Conservation (phyloP, 73 alveolate species). For the Tetrahymena malaccensis region DNA sequence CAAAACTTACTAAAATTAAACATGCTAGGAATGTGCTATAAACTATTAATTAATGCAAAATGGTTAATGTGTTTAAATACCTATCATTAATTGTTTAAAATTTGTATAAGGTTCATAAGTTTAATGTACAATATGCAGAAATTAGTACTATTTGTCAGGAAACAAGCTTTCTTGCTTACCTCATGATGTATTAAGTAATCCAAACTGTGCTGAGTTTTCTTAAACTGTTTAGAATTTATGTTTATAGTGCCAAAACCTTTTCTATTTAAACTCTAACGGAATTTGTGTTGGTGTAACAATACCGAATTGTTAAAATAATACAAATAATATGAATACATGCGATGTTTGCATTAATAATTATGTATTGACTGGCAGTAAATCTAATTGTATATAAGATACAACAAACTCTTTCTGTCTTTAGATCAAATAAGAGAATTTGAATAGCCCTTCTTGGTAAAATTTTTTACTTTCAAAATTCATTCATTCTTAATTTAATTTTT, state of each 20-base stretch:
- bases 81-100: neutral
- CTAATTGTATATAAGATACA: neutral
- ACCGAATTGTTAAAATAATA: neutral
- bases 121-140: neutral
- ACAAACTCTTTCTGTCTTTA: neutral
- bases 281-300: neutral
- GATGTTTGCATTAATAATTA: neutral
- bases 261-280: neutral
- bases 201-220: neutral
- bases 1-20: neutral
- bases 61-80: neutral
- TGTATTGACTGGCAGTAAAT: neutral
- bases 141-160: neutral
- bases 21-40: neutral
- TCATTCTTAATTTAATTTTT: neutral
- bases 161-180: neutral
- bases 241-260: neutral
- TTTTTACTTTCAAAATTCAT: neutral
- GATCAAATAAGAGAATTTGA: neutral
- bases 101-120: neutral
- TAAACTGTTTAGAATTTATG: neutral
- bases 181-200: neutral
- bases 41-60: neutral
- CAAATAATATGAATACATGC: neutral
- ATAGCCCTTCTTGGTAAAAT: neutral